Percentiles rank a stretch among this genome's conserved stretches.
phyloP scores from a whole-genome alignment of 2,329 filamentous ascomycete species.

The Trichoderma hamatum region DNA sequence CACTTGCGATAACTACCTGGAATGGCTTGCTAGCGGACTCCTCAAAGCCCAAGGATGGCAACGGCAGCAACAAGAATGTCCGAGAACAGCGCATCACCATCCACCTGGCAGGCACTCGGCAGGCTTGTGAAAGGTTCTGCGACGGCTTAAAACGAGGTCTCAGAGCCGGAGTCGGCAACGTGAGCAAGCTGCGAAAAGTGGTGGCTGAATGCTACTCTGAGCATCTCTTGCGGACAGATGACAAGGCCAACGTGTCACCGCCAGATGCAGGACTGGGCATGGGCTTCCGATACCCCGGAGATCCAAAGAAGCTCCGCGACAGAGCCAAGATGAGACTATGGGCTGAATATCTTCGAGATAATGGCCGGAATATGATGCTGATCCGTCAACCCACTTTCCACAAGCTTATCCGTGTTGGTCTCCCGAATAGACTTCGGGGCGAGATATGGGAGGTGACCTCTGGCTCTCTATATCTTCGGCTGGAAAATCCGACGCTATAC shows the following conservation, averaged over 20 bases:
- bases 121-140: constrained; percentile 92
- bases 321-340: constrained; percentile 96
- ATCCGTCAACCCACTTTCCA: constrained; percentile 97
- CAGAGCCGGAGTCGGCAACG: constrained; percentile 82
- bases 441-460: constrained; percentile 97
- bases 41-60: constrained; percentile 52
- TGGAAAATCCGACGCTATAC: constrained; percentile 84
- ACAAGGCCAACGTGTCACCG: constrained; percentile 57
- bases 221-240: constrained; percentile 69
- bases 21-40: constrained; percentile 68
- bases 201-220: constrained; percentile 89
- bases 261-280: constrained; percentile 95
- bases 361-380: constrained; percentile 88
- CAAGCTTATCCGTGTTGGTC: constrained; percentile 91
- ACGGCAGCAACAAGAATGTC: constrained; percentile 43
- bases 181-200: constrained; percentile 80
- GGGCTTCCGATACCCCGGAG: constrained; percentile 91
- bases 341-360: constrained; percentile 95
- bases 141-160: constrained; percentile 92
- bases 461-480: constrained; percentile 83
- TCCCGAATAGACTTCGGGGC: constrained; percentile 89
- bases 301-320: constrained; percentile 90
- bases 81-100: constrained; percentile 86
- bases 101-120: constrained; percentile 85
- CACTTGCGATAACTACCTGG: constrained; percentile 93